Percentiles rank a stretch among this genome's conserved stretches.
Conservation (phyloP, 2,329 filamentous ascomycete genomes). For the Ophiostoma himal-ulmi region DNA sequence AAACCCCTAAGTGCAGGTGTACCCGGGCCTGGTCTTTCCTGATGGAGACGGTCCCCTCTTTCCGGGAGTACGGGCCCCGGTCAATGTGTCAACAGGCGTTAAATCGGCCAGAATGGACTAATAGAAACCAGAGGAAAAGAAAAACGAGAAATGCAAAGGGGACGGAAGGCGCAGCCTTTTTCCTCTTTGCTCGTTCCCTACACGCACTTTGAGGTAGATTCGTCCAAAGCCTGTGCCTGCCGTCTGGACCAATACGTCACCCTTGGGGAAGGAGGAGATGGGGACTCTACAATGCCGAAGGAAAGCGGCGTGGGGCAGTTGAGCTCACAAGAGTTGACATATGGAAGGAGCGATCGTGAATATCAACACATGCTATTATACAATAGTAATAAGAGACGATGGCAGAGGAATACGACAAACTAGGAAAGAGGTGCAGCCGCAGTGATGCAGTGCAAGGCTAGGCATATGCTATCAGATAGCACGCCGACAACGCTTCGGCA, state of each 20-base stretch:
- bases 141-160: not conserved
- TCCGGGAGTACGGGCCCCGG: constrained; percentile 8
- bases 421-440: not conserved
- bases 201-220: not conserved
- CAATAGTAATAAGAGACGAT: not conserved
- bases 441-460: not conserved
- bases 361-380: not conserved
- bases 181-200: not conserved
- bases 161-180: not conserved
- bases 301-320: constrained; percentile 26
- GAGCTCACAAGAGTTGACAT: not conserved
- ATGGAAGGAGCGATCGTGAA: constrained; percentile 1
- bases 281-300: constrained; percentile 27
- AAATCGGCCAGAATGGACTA: constrained; percentile 14
- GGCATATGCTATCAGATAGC: constrained; percentile 12
- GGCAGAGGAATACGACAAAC: not conserved
- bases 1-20: constrained; percentile 56
- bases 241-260: constrained; percentile 16
- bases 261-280: constrained; percentile 4
- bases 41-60: constrained; percentile 15
- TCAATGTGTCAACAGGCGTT: constrained; percentile 12
- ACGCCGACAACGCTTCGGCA: constrained; percentile 8
- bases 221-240: constrained; percentile 8
- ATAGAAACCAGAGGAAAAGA: constrained; percentile 3
- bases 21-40: constrained; percentile 31